Percentiles rank a stretch among this genome's conserved stretches.
Evolutionary conservation across 192 early-diverging fungal species (phyloP).

Genomic region (Dissophora ornata): DNA sequence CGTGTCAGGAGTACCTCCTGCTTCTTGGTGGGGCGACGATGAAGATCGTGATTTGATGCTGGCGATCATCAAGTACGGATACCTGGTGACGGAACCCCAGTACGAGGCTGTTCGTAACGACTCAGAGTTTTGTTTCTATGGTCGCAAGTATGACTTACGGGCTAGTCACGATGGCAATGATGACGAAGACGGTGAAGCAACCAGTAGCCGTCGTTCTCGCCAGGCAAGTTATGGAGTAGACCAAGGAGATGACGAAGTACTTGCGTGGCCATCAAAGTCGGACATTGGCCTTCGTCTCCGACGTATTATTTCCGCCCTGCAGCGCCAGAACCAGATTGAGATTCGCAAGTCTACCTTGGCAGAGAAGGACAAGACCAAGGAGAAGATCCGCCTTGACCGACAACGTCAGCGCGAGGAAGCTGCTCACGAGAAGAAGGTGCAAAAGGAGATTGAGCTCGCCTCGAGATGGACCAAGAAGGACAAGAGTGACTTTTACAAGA

Average conservation of each 20-base stretch:
- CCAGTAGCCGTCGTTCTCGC: slow-evolving; percentile 33
- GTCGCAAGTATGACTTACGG: slow-evolving; percentile 59
- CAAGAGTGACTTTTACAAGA: slow-evolving; percentile 65
- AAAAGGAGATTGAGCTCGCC: slow-evolving; percentile 53
- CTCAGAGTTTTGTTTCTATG: slow-evolving; percentile 65
- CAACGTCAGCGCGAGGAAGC: slow-evolving; percentile 59
- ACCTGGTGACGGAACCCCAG: slow-evolving; percentile 58
- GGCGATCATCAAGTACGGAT: slow-evolving; percentile 85
- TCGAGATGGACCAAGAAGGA: slow-evolving; percentile 67
- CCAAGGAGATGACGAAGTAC: slow-evolving; percentile 39
- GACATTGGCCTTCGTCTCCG: slow-evolving; percentile 71
- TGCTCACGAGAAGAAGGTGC: slow-evolving; percentile 53
- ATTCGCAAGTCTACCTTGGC: slow-evolving; percentile 51
- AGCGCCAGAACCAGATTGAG: slow-evolving; percentile 62
- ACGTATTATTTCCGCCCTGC: slow-evolving; percentile 66
- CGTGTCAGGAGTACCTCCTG: slow-evolving; percentile 67
- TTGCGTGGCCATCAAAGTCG: slow-evolving; percentile 72
- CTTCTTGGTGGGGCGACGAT: slow-evolving; percentile 80
- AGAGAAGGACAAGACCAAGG: slow-evolving; percentile 59
- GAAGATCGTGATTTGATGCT: slow-evolving; percentile 85
- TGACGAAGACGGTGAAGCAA: slow-evolving; percentile 52
- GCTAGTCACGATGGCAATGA: slow-evolving; percentile 48
- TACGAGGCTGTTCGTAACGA: slow-evolving; percentile 63
- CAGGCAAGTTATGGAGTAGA: slow-evolving; percentile 29
- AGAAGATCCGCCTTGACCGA: slow-evolving; percentile 49